Evolutionary conservation across 1,284 basidiomycete species (phyloP), one percentile per base, ranked within the genome.

Genomic region (Sanghuangporus baumii): DNA sequence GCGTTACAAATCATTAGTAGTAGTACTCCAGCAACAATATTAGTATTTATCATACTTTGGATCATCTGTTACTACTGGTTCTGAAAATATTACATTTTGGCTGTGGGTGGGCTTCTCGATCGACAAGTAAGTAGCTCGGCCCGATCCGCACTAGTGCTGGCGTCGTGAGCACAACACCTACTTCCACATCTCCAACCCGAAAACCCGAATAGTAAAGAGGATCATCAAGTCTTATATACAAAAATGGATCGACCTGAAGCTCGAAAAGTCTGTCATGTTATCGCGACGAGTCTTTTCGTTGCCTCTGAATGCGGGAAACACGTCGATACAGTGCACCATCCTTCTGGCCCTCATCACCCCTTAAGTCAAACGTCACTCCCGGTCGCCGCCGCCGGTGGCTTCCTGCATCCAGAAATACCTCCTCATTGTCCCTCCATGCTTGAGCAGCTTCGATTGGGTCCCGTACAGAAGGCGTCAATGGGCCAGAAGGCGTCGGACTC

Each of bases 351-450:
- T 83, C 81, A 66, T 85, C 84, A 26, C 74, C 80, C 31, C 60
- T 66, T 0, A 86, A 75, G 67, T 88, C 86, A 68, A 89, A 88
- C 2, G 86, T 86, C 20, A 89, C 87, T 1, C 87, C 87, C 14
- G 88, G 88, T 46, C 85, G 80, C 56, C 79, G 78, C 63, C 85
- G 75, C 57, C 85, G 78, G 40, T 72, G 68, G 61, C 69, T 78
- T 52, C 78, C 83, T 51, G 78, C 74, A 14, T 71, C 73, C 40
- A 67, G 66, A 43, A 74, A 69, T 46, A 76, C 73, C 2, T 81
- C 81, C 68, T 78, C 82, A 65, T 69, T 74, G 68, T 79, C 77
- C 63, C 86, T 78, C 89, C 89, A 91, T 68, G 87, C 82, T 58
- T 82, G 76, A 3, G 89, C 79, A 2, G 89, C 89, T 37, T 76